Base-by-base conservation (phyloP, 2,329 filamentous ascomycete species). In the Trichothecium roseum region DNA sequence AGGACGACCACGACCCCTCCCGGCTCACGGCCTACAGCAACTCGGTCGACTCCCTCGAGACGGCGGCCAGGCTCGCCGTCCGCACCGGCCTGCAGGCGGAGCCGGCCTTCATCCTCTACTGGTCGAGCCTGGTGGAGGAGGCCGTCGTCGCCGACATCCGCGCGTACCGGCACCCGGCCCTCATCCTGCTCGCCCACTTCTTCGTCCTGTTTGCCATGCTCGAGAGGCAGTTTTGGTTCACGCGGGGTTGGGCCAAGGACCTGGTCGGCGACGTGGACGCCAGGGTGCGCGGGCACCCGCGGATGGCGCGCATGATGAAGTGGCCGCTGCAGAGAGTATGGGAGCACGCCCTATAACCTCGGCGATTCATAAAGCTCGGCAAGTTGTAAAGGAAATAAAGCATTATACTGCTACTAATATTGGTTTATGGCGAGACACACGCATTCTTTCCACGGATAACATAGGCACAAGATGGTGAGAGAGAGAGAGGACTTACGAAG, bases 131-230 rank as follows among this genome's bases (percentile, higher is more conserved):
- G 2, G 35, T 51, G 4, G 35, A 44, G 8, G 49, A 52, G 8
- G 45, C 41, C 16, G 36, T 55, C 24, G 35, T 54, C 16, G 27
- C 44, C n/a, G 52, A 55, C 36, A 39, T 55, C 8, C 37, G 38
- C 8, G 39, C 46, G 3, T 37, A 40, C 6, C 45, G 37, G 2
- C 47, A 49, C 2, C 46, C 49, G 13, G 48, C 48, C 3, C 40
- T 53, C 18, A 35, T 55, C 6, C 36, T 54, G 3, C 33, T 55
- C n/a, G 44, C 48, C 4, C 38, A 55, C 26, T 49, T 47, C 18
- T 36, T 42, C 12, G 39, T 55, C 1, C 40, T 47, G 12, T 34
- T 53, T n/a, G 42, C 48, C 16, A 34, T 40, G 4, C 17, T 52
- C 4, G 51, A 54, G 28, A 48, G 36, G 22, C 36, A 29, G 12